phyloP scores from a whole-genome alignment of 2,329 filamentous ascomycete genomes.

The Exserohilum turcica region DNA sequence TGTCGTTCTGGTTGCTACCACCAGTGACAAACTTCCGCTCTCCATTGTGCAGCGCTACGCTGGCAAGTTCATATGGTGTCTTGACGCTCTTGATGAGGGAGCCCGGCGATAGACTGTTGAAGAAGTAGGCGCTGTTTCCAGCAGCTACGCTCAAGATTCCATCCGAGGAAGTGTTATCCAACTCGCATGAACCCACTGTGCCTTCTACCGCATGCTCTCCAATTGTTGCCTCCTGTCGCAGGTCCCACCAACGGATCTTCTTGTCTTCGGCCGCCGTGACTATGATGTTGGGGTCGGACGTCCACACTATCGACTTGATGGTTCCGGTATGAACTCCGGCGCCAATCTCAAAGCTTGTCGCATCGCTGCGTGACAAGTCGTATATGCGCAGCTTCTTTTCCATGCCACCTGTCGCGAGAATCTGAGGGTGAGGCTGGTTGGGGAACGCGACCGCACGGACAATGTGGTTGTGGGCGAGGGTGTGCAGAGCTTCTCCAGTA shows the following conservation, averaged over 20 bases:
- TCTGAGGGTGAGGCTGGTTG: conserved; percentile 72
- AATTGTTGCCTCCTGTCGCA: conserved; percentile 75
- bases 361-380: conserved; percentile 70
- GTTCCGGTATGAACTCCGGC: conserved; percentile 80
- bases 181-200: conserved; percentile 88
- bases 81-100: conserved; percentile 76
- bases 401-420: conserved; percentile 89
- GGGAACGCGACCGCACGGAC: conserved; percentile 89
- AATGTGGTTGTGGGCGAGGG: conserved; percentile 90
- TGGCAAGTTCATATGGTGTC: conserved; percentile 84
- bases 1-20: conserved; percentile 75
- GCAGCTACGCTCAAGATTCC: conserved; percentile 86
- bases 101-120: conserved; percentile 74
- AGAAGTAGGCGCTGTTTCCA: conserved; percentile 94
- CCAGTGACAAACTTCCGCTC: conserved; percentile 86
- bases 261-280: conserved; percentile 92
- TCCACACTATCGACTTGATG: conserved; percentile 98
- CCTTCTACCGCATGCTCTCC: conserved; percentile 80
- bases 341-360: conserved; percentile 81
- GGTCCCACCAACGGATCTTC: conserved; percentile 91
- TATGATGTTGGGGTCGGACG: conserved; percentile 81
- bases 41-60: conserved; percentile 83
- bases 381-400: conserved; percentile 97
- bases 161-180: conserved; percentile 67
- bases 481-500: conserved; percentile 85